Conservation (phyloP, 257 asterid species). For the Pogostemon cablin region DNA sequence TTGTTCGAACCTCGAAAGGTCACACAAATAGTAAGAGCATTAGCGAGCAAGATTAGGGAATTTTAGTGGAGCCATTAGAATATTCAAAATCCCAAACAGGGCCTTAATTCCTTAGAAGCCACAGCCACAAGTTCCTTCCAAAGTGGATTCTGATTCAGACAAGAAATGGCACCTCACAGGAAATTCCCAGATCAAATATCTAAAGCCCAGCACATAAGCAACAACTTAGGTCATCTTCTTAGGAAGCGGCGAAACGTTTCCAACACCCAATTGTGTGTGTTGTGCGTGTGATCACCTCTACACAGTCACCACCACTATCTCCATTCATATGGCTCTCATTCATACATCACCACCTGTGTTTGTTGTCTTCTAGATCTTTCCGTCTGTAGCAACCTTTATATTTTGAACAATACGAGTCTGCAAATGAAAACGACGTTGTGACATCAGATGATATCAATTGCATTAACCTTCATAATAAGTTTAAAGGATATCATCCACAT, state of each 20-base stretch:
- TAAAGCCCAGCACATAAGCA: background rate
- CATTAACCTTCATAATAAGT: too few relatives aligned
- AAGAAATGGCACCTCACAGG: background rate
- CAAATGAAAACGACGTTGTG: too few relatives aligned
- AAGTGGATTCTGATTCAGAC: constrained; percentile 42
- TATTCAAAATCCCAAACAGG: constrained; percentile 34
- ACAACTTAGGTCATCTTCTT: background rate
- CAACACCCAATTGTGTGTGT: background rate
- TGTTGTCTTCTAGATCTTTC: background rate
- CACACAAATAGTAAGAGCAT: constrained; percentile 11
- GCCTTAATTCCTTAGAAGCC: constrained; percentile 30
- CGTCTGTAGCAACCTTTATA: too few relatives aligned
- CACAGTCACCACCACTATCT: constrained; percentile 14
- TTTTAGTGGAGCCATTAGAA: constrained; percentile 41
- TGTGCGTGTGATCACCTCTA: background rate
- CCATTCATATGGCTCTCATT: background rate
- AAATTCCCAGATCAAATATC: background rate
- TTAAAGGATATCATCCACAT: too few relatives aligned
- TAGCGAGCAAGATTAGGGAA: background rate
- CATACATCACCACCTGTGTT: background rate
- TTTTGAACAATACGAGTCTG: too few relatives aligned
- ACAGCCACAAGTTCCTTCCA: constrained; percentile 10
- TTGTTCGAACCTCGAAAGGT: constrained; percentile 35
- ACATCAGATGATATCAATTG: too few relatives aligned
- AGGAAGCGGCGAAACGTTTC: constrained; percentile 31